Conservation (phyloP, 2,329 filamentous ascomycete species). For the Aspergillus ruber region DNA sequence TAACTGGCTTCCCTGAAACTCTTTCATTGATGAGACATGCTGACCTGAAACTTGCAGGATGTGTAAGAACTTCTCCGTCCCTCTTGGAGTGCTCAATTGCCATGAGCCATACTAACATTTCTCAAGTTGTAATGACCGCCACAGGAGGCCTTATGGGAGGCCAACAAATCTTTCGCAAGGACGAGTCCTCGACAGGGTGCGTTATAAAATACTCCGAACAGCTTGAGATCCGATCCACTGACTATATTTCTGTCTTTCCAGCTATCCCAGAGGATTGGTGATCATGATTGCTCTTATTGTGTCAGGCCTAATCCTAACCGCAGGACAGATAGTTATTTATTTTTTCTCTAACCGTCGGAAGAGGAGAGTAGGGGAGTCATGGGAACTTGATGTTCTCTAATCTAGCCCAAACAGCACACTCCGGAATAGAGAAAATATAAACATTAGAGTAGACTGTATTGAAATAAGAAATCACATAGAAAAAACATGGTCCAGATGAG, state of each 20-base stretch:
- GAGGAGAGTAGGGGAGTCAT: neutral
- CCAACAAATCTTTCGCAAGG: slow-evolving; percentile 44
- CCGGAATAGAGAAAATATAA: too few species aligned
- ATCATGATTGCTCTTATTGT: slow-evolving; percentile 44
- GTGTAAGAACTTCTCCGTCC: too few species aligned
- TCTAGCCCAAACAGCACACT: too few species aligned
- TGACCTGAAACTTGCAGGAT: slow-evolving; percentile 30
- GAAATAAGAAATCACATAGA: too few species aligned
- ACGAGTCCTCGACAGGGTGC: slow-evolving; percentile 35
- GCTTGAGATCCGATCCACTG: neutral
- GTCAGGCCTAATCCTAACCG: slow-evolving; percentile 35
- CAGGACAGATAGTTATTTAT: slow-evolving; percentile 23
- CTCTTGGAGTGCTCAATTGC: too few species aligned
- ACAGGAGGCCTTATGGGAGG: slow-evolving; percentile 48
- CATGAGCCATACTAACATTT: too few species aligned
- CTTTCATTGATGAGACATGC: neutral
- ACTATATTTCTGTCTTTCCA: slow-evolving; percentile 7
- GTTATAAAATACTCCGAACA: neutral
- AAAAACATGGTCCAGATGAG: too few species aligned
- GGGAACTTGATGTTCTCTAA: neutral
- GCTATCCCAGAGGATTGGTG: slow-evolving; percentile 40
- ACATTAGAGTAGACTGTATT: too few species aligned
- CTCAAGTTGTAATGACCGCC: slow-evolving; percentile 42
- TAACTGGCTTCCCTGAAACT: neutral
- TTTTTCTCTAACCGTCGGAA: neutral